phyloP scores from a whole-genome alignment of 2,329 filamentous ascomycete genomes.

The Colletotrichum tamarilloi region DNA sequence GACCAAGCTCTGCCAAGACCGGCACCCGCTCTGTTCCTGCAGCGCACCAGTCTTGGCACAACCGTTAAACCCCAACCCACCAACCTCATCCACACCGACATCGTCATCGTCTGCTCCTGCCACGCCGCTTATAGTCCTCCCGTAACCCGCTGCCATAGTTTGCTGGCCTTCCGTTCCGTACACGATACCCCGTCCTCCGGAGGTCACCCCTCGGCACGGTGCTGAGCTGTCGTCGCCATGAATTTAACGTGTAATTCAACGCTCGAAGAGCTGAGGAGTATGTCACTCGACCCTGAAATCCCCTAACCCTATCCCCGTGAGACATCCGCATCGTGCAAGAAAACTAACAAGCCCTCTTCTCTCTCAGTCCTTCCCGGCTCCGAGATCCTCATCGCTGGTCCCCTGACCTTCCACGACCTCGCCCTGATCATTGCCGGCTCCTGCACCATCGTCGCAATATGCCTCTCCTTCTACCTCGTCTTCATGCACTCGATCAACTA shows the following conservation, averaged over 20 bases:
- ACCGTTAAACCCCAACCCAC: conserved; percentile 17
- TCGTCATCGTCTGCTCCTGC: background rate
- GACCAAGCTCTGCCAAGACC: conserved; percentile 31
- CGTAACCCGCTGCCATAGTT: background rate
- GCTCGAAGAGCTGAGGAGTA: conserved; percentile 56
- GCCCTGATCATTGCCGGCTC: conserved; percentile 62
- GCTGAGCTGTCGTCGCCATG: conserved; percentile 38
- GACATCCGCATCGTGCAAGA: background rate
- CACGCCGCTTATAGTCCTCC: background rate
- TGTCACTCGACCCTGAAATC: conserved; percentile 31
- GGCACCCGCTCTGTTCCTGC: conserved; percentile 32
- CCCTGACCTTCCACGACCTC: conserved; percentile 65
- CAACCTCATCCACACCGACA: background rate
- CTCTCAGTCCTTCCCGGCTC: conserved; percentile 51
- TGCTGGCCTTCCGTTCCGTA: background rate
- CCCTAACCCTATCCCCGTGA: too few relatives aligned
- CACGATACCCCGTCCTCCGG: background rate
- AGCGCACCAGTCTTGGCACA: conserved; percentile 25
- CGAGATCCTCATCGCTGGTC: conserved; percentile 59
- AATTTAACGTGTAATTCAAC: conserved; percentile 56
- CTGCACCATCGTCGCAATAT: conserved; percentile 61
- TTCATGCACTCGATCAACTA: conserved; percentile 70
- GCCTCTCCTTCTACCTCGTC: conserved; percentile 66
- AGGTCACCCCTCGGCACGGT: background rate
- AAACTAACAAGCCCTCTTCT: conserved; percentile 6